Evolutionary conservation across 192 early-diverging fungal genomes (phyloP), one percentile per base, ranked within the genome.

Genomic region (Glomus cerebriforme): DNA sequence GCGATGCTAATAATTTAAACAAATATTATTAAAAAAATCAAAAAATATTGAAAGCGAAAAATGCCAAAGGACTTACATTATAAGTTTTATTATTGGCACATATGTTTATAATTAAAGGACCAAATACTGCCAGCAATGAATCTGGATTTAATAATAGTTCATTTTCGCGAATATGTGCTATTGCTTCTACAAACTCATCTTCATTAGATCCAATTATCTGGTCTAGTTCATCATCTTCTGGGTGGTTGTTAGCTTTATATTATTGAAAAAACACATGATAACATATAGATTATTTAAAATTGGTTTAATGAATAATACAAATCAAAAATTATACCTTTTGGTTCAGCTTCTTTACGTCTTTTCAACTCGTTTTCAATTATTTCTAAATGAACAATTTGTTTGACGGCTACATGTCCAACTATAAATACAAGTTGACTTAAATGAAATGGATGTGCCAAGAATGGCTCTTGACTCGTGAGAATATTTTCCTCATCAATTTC

Each of bases 301-400:
- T n/a, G n/a, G n/a, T 54, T 19, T 22, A 19, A 54, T 2, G n/a
- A 7, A 31, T 19, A 64, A 1, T n/a, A 64, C 12, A 0, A 64
- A 31, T 10, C 17, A 62, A 35, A 47, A 29, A 7, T 15, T 34
- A 24, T 37, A 77, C 39, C 34, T 32, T 58, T 34, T n/a, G 75
- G n/a, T 15, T 59, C 80, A 8, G 75, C 79, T 19, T 79, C 77
- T 84, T 92, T 96, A 79, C 92, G 88, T 29, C 95, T 87, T 84
- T 99, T 99, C 87, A 93, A 95, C 54, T 96, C 97, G 22, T 91
- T 87, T 84, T 99, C 98, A 29, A 99, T 91, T 2, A 91, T 88
- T 86, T 99, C 98, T 63, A 99, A 85, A 83, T 98, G 92, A 37
- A 98, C 96, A 81, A 97, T 96, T 79, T 98, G 93, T 85, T 98